Conservation (phyloP, 768 basidiomycete species). For the Hirschioporus abietinus region DNA sequence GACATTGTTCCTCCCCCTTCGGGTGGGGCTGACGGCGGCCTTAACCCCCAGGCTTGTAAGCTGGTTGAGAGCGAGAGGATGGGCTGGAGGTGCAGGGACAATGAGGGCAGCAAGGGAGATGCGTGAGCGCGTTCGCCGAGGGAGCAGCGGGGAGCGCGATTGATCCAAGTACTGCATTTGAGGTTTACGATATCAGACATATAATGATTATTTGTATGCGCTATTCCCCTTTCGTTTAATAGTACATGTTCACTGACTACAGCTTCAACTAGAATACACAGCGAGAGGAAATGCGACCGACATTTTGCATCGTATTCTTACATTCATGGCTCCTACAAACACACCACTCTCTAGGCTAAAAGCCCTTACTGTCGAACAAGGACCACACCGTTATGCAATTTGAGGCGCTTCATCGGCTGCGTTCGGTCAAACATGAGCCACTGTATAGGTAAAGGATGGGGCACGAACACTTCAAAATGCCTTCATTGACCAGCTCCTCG, state of each 20-base stretch:
- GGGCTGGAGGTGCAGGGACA: conserved; percentile 72
- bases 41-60: conserved; percentile 81
- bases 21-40: conserved; percentile 84
- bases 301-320: background rate
- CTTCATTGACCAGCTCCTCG: conserved; percentile 59
- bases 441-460: background rate
- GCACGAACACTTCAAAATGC: conserved; percentile 46
- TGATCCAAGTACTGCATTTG: conserved; percentile 3
- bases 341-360: background rate
- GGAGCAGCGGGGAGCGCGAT: background rate
- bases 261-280: background rate
- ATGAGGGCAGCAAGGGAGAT: conserved; percentile 51
- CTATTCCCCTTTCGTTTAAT: background rate
- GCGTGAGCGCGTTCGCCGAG: conserved; percentile 23
- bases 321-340: background rate
- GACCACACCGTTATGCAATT: background rate
- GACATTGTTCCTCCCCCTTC: conserved; percentile 81
- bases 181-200: conserved; percentile 5
- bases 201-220: conserved; percentile 5
- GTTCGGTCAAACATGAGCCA: background rate
- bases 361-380: too few species aligned
- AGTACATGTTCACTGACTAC: background rate
- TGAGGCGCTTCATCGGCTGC: conserved; percentile 15
- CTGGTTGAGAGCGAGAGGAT: conserved; percentile 78
- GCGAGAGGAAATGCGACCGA: background rate